These are phyloP conservation scores for Podospora appendiculata DNA, from an alignment of 495 filamentous ascomycete species.

Conservation along the genomic window DNA sequence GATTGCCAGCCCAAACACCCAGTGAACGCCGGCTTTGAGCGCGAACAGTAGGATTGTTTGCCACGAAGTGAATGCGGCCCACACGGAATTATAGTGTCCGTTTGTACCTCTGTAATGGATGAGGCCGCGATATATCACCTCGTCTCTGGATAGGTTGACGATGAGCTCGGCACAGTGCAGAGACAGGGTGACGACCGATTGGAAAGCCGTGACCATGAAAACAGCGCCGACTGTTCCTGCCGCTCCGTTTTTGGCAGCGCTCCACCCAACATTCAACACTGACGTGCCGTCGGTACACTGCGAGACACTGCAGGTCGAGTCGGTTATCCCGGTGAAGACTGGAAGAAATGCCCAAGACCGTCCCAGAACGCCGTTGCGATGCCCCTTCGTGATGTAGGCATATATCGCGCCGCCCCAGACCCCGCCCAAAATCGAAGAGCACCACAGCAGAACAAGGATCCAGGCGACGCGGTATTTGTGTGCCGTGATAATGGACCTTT, in stretches of 20 bases:
- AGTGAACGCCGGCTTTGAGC: slow-evolving; percentile 37
- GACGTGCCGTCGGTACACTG: slow-evolving; percentile 28
- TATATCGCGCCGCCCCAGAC: slow-evolving; percentile 22
- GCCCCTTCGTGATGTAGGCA: slow-evolving; percentile 14
- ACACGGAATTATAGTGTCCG: slow-evolving; percentile 24
- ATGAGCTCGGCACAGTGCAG: slow-evolving; percentile 40
- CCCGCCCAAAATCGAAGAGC: slow-evolving; percentile 16
- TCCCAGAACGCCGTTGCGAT: slow-evolving; percentile 18
- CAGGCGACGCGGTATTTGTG: slow-evolving; percentile 15
- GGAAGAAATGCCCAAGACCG: slow-evolving; percentile 21
- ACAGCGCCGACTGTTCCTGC: slow-evolving; percentile 17
- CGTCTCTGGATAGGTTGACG: slow-evolving; percentile 39
- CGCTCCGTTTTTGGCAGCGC: slow-evolving; percentile 6
- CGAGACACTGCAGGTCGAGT: slow-evolving; percentile 11
- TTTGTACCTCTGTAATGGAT: slow-evolving; percentile 23
- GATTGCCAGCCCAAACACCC: slow-evolving; percentile 36
- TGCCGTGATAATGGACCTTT: slow-evolving; percentile 17
- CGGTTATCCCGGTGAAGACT: slow-evolving; percentile 16
- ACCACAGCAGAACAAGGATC: slow-evolving; percentile 19
- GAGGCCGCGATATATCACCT: slow-evolving; percentile 28
- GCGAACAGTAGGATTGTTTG: slow-evolving; percentile 32
- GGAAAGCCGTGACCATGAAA: slow-evolving; percentile 23
- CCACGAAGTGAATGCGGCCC: slow-evolving; percentile 32
- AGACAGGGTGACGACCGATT: slow-evolving; percentile 28
- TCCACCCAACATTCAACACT: slow-evolving; percentile 23